Percentiles rank a stretch among this genome's conserved stretches.
Evolutionary conservation across 352 stramenopile species (phyloP).

Genomic region (Phytopythium chamaehyphon): DNA sequence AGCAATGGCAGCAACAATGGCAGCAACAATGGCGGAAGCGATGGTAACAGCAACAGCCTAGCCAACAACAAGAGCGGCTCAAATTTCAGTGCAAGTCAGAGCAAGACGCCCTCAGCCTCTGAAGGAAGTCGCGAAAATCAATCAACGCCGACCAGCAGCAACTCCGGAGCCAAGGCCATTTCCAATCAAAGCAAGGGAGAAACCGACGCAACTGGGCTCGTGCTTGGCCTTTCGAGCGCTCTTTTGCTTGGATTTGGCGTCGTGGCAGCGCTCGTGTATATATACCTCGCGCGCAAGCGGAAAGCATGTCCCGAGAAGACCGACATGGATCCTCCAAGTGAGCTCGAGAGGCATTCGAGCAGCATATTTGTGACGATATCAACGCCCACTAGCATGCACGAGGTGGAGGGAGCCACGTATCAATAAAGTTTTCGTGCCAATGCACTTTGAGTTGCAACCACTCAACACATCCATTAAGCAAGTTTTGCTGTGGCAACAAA

Average conservation of each 20-base stretch:
- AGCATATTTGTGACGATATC: not conserved
- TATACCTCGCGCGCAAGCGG: not conserved
- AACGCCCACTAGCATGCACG: not conserved
- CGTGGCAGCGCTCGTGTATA: not conserved
- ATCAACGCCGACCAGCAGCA: not conserved
- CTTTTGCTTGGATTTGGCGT: not conserved
- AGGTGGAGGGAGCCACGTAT: too few relatives aligned
- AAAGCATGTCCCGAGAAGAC: not conserved
- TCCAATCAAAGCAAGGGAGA: not conserved
- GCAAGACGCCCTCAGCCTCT: too few relatives aligned
- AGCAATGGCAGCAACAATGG: not conserved
- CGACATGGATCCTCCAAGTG: not conserved
- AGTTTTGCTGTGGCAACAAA: too few relatives aligned
- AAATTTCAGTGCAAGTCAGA: too few relatives aligned
- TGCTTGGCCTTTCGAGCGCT: not conserved
- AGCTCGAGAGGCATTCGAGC: not conserved
- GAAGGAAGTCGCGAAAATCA: too few relatives aligned
- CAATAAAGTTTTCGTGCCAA: too few relatives aligned
- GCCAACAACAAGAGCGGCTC: too few relatives aligned
- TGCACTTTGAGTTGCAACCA: too few relatives aligned
- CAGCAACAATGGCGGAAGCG: not conserved
- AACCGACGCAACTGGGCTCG: not conserved
- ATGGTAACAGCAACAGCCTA: too few relatives aligned
- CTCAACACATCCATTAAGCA: too few relatives aligned
- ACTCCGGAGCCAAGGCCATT: not conserved